Evolutionary conservation across 768 basidiomycete species (phyloP).

Genomic region (Podaxis sp.): DNA sequence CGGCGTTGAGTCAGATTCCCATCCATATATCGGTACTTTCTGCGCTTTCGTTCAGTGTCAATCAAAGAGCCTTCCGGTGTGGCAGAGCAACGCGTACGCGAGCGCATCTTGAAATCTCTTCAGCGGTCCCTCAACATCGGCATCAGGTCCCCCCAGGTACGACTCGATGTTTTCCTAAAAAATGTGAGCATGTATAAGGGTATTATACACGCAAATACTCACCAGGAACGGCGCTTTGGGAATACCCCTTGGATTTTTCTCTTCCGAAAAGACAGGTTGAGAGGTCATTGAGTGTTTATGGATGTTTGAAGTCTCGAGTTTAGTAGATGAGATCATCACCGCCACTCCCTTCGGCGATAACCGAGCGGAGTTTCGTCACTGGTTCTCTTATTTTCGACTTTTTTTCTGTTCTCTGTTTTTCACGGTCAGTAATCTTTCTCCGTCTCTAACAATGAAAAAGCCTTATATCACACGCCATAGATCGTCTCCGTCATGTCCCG

Average conservation of each 20-base stretch:
- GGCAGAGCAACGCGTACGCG: constrained; percentile 60
- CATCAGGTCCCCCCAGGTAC: constrained; percentile 78
- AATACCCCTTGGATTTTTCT: constrained; percentile 88
- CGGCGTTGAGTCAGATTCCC: constrained; percentile 76
- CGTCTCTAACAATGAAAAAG: background rate
- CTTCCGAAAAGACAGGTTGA: constrained; percentile 33
- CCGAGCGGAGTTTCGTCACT: constrained; percentile 21
- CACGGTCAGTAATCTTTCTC: constrained; percentile 12
- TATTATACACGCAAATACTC: constrained; percentile 20
- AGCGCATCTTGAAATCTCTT: constrained; percentile 88
- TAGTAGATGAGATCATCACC: constrained; percentile 6
- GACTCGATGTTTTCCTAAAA: constrained; percentile 81
- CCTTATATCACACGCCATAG: background rate
- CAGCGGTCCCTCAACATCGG: constrained; percentile 73
- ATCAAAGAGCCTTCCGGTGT: constrained; percentile 18
- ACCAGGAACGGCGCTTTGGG: constrained; percentile 96
- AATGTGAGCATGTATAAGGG: background rate
- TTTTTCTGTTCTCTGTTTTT: constrained; percentile 11
- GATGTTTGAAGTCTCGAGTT: background rate
- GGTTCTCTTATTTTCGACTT: background rate
- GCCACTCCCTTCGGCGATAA: constrained; percentile 17
- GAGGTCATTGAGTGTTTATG: constrained; percentile 21
- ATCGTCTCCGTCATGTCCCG: constrained; percentile 58
- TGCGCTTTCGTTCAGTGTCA: constrained; percentile 44
- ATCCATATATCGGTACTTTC: constrained; percentile 99